Conservation (phyloP, 73 alveolate species). For the Paramecium sexaurelia region DNA sequence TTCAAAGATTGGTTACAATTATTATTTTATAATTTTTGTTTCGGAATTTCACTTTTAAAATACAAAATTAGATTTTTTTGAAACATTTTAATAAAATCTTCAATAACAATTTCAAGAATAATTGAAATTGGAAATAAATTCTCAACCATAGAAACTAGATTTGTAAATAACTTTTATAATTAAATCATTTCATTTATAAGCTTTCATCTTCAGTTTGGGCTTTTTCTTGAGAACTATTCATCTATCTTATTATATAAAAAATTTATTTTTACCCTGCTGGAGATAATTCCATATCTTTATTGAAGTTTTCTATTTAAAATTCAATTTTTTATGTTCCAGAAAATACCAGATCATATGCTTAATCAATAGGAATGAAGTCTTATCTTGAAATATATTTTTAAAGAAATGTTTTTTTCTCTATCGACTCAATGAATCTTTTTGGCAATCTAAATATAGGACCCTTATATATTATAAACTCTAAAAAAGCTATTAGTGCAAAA, state of each 20-base stretch:
- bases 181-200: neutral
- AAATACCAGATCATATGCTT: constrained; percentile 21
- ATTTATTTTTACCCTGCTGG: neutral
- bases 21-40: too few species aligned
- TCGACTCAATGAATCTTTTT: neutral
- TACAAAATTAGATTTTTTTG: too few species aligned
- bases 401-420: neutral
- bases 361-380: neutral
- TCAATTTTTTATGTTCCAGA: constrained; percentile 9
- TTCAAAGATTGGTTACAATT: too few species aligned
- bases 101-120: too few species aligned
- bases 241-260: neutral
- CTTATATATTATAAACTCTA: neutral
- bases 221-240: neutral
- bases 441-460: neutral
- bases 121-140: too few species aligned
- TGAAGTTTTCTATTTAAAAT: constrained; percentile 3
- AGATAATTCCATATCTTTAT: constrained; percentile 2
- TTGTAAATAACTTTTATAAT: neutral
- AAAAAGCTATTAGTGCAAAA: neutral
- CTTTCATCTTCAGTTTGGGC: constrained; percentile 27
- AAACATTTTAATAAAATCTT: too few species aligned
- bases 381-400: constrained; percentile 8
- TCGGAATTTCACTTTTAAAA: too few species aligned
- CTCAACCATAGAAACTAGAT: too few species aligned